Evolutionary conservation across 257 asterid genomes (phyloP).

Genomic region (Rubia yunnanensis): DNA sequence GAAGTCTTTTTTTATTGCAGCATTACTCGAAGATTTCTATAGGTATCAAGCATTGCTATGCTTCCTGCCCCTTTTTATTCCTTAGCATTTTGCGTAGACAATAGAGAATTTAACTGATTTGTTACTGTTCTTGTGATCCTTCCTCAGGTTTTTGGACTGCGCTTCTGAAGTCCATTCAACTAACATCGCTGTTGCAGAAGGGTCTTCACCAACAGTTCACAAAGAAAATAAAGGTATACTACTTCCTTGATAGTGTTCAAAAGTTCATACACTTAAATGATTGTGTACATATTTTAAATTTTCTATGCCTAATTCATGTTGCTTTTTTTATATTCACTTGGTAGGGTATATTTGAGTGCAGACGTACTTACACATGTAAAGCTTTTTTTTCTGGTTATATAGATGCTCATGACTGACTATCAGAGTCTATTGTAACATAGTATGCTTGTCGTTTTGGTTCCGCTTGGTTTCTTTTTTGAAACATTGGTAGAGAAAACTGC

Average conservation of each 20-base stretch:
- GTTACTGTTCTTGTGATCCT: conserved; percentile 9
- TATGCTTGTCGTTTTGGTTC: background rate
- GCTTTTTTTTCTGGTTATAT: too few relatives aligned
- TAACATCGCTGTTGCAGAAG: conserved; percentile 38
- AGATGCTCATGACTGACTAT: background rate
- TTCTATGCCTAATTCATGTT: conserved; percentile 2
- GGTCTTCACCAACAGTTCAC: conserved; percentile 23
- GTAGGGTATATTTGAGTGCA: conserved; percentile 71
- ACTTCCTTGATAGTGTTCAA: too few relatives aligned
- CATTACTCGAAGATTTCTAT: too few relatives aligned
- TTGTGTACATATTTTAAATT: too few relatives aligned
- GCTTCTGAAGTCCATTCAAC: conserved; percentile 41
- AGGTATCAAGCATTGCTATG: conserved; percentile 57
- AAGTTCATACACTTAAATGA: too few relatives aligned
- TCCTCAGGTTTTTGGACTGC: conserved; percentile 45
- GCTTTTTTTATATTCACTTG: background rate
- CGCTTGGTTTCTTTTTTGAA: too few relatives aligned
- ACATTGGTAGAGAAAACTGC: too few relatives aligned
- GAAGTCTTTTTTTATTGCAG: too few relatives aligned
- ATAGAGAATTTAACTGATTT: background rate
- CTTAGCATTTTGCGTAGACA: too few relatives aligned
- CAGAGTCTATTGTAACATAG: background rate
- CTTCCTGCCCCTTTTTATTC: background rate
- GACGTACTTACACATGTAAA: too few relatives aligned
- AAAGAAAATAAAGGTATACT: too few relatives aligned